Percentiles rank a stretch among this genome's conserved stretches.
These are phyloP conservation scores for Lenzites betulinus DNA, from an alignment of 768 basidiomycete genomes.

Conservation along the genomic window DNA sequence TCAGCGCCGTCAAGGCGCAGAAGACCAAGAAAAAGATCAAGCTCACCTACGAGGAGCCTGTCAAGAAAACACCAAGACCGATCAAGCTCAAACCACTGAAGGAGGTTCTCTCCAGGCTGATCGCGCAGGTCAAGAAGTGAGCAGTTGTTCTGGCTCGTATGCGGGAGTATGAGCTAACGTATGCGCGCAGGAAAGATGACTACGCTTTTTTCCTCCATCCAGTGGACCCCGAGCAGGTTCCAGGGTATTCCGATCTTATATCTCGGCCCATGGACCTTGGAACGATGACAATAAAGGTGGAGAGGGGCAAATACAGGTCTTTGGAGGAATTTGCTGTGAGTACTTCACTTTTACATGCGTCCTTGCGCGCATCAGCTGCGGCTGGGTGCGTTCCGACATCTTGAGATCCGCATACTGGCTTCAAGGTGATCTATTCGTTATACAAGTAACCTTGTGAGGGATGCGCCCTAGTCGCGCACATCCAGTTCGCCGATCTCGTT, in stretches of 20 bases:
- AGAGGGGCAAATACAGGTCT: slow-evolving; percentile 73
- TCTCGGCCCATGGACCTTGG: slow-evolving; percentile 92
- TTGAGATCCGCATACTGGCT: too few species aligned
- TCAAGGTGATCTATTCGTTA: too few species aligned
- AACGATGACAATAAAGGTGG: slow-evolving; percentile 80
- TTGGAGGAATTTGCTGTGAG: slow-evolving; percentile 79
- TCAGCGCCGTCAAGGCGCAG: slow-evolving; percentile 57
- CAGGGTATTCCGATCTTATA: slow-evolving; percentile 68
- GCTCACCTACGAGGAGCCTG: slow-evolving; percentile 27
- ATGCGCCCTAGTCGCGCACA: too few species aligned
- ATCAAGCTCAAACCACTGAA: slow-evolving; percentile 78
- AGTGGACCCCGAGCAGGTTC: slow-evolving; percentile 60
- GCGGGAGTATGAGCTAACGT: slow-evolving; percentile 3
- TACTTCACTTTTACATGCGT: neutral
- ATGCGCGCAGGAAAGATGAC: slow-evolving; percentile 69
- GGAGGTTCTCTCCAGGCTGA: slow-evolving; percentile 68
- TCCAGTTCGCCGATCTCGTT: too few species aligned
- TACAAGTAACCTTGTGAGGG: neutral
- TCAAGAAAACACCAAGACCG: slow-evolving; percentile 51
- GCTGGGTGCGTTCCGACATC: too few species aligned
- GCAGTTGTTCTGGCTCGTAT: slow-evolving; percentile 16
- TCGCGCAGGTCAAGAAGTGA: slow-evolving; percentile 76
- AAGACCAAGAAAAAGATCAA: slow-evolving; percentile 44
- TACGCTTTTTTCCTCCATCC: slow-evolving; percentile 81
- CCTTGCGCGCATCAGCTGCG: too few species aligned